Percentiles rank a stretch among this genome's conserved stretches.
Conservation (phyloP, 257 asterid species). For the Mentha longifolia region DNA sequence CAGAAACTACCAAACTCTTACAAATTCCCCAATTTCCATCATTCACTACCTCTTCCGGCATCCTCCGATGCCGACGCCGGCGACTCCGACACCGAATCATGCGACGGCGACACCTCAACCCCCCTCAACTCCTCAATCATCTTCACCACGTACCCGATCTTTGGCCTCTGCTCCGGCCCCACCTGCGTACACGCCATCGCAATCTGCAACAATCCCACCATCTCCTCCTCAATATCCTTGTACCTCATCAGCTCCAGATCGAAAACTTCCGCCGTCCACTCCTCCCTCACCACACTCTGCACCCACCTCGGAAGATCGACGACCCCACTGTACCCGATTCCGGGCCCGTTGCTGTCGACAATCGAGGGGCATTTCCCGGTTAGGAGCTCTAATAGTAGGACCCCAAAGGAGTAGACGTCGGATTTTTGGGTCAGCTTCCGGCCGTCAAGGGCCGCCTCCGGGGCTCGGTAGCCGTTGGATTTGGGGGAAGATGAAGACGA, state of each 20-base stretch:
- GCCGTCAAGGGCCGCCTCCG: slow-evolving; percentile 64
- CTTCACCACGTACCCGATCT: slow-evolving; percentile 65
- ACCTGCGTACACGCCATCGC: slow-evolving; percentile 76
- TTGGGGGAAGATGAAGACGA: slow-evolving; percentile 53
- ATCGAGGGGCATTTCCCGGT: slow-evolving; percentile 86
- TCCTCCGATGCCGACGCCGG: slow-evolving; percentile 65
- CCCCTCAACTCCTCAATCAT: slow-evolving; percentile 88
- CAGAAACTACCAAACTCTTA: neutral
- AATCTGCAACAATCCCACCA: slow-evolving; percentile 92
- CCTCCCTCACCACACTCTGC: slow-evolving; percentile 95
- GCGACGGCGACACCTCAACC: slow-evolving; percentile 67
- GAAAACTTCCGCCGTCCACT: slow-evolving; percentile 98
- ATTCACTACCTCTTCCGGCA: slow-evolving; percentile 62
- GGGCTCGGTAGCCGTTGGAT: slow-evolving; percentile 84
- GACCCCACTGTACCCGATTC: slow-evolving; percentile 56
- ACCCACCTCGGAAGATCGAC: slow-evolving; percentile 97
- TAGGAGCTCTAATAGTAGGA: slow-evolving; percentile 77
- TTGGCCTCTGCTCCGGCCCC: slow-evolving; percentile 77
- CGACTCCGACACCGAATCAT: slow-evolving; percentile 63
- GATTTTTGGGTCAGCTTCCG: slow-evolving; percentile 70
- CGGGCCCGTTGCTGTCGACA: slow-evolving; percentile 49
- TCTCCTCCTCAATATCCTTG: slow-evolving; percentile 87
- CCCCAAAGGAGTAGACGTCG: slow-evolving; percentile 87
- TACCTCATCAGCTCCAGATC: slow-evolving; percentile 99
- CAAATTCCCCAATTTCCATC: slow-evolving; percentile 20